phyloP scores from a whole-genome alignment of 768 basidiomycete genomes.

The Auriscalpium microsporum region DNA sequence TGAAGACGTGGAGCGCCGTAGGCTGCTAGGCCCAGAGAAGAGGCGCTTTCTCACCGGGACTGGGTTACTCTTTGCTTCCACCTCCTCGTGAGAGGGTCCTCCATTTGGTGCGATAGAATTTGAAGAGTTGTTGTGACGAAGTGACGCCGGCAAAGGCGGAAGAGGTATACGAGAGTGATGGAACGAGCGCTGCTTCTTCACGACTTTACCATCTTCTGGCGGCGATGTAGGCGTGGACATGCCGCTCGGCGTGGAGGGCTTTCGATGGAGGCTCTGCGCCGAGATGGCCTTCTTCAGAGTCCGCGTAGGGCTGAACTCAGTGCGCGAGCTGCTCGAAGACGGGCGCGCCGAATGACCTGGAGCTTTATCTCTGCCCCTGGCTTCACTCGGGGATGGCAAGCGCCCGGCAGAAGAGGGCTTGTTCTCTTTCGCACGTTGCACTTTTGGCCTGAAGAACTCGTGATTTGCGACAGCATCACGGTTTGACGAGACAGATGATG shows the following conservation, averaged over 20 bases:
- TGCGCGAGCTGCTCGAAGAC: not conserved
- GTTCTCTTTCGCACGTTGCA: slow-evolving; percentile 5
- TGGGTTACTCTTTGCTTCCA: slow-evolving; percentile 8
- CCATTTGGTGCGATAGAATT: slow-evolving; percentile 3
- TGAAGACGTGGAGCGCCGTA: slow-evolving; percentile 41
- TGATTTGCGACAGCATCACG: not conserved
- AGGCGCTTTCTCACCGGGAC: slow-evolving; percentile 42
- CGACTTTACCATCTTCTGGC: slow-evolving; percentile 25
- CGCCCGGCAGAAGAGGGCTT: not conserved
- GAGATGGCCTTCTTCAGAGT: slow-evolving; percentile 48
- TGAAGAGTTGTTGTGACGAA: slow-evolving; percentile 21
- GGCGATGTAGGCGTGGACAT: slow-evolving; percentile 22
- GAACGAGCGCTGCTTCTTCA: slow-evolving; percentile 56
- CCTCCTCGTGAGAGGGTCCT: slow-evolving; percentile 8
- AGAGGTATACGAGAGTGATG: slow-evolving; percentile 48
- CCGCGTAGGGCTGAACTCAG: slow-evolving; percentile 14
- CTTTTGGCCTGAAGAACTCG: not conserved
- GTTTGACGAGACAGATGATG: slow-evolving; percentile 9
- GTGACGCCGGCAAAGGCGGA: slow-evolving; percentile 34
- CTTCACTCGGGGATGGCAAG: not conserved
- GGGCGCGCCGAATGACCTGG: not conserved
- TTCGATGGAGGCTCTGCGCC: slow-evolving; percentile 38
- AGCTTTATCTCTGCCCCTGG: not conserved
- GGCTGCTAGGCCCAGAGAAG: slow-evolving; percentile 47
- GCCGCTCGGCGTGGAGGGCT: slow-evolving; percentile 21